These are phyloP conservation scores for Hibiscus tridactylites DNA, from an alignment of 345 rosid species.

Conservation along the genomic window DNA sequence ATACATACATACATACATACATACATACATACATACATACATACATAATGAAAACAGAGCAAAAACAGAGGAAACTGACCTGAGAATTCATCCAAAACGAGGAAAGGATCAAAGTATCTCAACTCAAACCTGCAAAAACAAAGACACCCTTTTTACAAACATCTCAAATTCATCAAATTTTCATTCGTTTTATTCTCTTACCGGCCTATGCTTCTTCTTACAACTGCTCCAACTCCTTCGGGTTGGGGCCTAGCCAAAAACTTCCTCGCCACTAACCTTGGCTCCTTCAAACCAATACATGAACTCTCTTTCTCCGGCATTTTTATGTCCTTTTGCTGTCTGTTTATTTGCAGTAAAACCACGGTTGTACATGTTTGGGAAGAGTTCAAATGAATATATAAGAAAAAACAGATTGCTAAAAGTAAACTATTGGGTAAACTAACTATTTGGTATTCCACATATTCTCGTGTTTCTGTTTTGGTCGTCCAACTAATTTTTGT, in stretches of 20 bases:
- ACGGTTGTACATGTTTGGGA: not conserved
- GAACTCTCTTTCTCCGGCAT: constrained; percentile 27
- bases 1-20: not conserved
- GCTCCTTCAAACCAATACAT: constrained; percentile 22
- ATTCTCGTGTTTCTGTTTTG: too few relatives aligned
- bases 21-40: too few relatives aligned
- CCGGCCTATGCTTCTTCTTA: constrained; percentile 95
- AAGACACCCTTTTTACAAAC: constrained; percentile 11
- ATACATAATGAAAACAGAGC: not conserved
- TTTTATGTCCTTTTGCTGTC: not conserved
- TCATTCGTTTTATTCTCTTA: constrained; percentile 10
- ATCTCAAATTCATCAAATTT: not conserved
- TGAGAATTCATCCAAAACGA: constrained; percentile 78
- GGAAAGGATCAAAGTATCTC: constrained; percentile 82
- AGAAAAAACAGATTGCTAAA: not conserved
- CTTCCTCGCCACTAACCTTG: constrained; percentile 56
- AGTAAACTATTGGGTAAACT: not conserved
- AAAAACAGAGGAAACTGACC: constrained; percentile 32
- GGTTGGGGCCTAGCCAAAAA: constrained; percentile 81
- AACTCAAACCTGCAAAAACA: constrained; percentile 57
- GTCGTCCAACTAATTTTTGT: too few relatives aligned
- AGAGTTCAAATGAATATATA: constrained; percentile 13
- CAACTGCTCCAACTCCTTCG: constrained; percentile 85
- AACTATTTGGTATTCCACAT: too few relatives aligned
- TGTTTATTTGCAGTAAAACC: not conserved